Percentiles rank a stretch among this genome's conserved stretches.
Evolutionary conservation across 306 rosid genomes (phyloP).

Genomic region (Purshia tridentata): DNA sequence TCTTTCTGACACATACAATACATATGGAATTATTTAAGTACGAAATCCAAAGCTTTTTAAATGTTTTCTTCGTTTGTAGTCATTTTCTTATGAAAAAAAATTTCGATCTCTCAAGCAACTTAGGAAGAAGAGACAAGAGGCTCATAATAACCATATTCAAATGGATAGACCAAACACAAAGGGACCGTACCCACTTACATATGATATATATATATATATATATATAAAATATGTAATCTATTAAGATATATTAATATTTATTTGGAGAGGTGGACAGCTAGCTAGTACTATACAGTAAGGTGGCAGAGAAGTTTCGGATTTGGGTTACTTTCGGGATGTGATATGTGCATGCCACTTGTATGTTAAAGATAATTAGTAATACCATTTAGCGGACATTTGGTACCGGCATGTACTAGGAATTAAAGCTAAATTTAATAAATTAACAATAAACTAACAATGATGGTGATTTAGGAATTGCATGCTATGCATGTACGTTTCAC

Average conservation of each 20-base stretch:
- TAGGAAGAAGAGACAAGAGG: constrained; percentile 10
- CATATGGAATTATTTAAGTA: constrained; percentile 24
- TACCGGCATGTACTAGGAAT: constrained; percentile 33
- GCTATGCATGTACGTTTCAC: background rate
- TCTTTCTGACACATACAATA: constrained; percentile 19
- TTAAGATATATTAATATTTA: background rate
- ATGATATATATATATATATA: no score
- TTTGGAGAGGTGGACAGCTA: constrained; percentile 5
- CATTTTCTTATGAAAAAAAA: constrained; percentile 32
- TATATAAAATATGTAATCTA: background rate
- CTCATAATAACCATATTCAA: constrained; percentile 28
- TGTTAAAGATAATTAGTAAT: constrained; percentile 21
- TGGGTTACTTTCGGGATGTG: constrained; percentile 34
- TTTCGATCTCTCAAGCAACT: constrained; percentile 20
- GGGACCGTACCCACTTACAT: constrained; percentile 30
- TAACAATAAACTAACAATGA: background rate
- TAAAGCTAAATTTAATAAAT: constrained; percentile 1
- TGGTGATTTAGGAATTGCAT: background rate
- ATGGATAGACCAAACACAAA: constrained; percentile 26
- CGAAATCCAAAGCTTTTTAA: constrained; percentile 24
- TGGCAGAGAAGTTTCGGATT: constrained; percentile 28
- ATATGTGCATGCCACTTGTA: constrained; percentile 25
- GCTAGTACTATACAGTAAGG: background rate
- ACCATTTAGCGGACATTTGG: constrained; percentile 38
- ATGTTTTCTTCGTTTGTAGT: constrained; percentile 33